A percentile compares a stretch with the other conserved stretches of the same genome.
phyloP scores from a whole-genome alignment of 306 rosid genomes.

The Citrullus colocynthis region DNA sequence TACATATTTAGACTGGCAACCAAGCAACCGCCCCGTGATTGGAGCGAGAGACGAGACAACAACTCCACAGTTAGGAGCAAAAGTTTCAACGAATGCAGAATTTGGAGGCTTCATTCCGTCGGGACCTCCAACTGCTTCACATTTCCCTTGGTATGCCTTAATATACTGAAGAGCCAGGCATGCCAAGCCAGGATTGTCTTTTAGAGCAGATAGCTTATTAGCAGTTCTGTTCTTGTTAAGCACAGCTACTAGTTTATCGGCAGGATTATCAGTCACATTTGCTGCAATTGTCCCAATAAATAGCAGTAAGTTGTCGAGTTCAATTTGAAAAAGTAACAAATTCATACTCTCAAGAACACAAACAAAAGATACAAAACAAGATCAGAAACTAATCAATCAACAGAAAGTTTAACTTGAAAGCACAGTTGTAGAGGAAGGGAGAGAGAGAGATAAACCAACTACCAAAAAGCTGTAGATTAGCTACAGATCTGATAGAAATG shows the following conservation, averaged over 20 bases:
- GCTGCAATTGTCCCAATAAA: constrained; percentile 22
- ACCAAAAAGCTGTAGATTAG: not conserved
- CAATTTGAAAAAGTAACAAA: not conserved
- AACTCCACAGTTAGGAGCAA: constrained; percentile 78
- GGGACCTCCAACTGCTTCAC: constrained; percentile 69
- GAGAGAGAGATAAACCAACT: no score
- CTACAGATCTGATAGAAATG: not conserved
- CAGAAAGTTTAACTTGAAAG: not conserved
- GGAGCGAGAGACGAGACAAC: constrained; percentile 45
- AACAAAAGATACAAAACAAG: not conserved
- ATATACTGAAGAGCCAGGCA: constrained; percentile 90
- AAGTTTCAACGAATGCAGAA: constrained; percentile 49
- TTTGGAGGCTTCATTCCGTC: constrained; percentile 80
- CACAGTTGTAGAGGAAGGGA: not conserved
- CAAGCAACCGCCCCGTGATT: constrained; percentile 78
- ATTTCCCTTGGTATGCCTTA: constrained; percentile 63
- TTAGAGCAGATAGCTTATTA: constrained; percentile 22
- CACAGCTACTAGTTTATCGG: constrained; percentile 31
- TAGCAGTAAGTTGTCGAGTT: not conserved
- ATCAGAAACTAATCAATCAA: not conserved
- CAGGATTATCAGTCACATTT: constrained; percentile 36
- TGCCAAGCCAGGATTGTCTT: constrained; percentile 63
- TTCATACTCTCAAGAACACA: not conserved
- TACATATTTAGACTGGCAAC: constrained; percentile 65
- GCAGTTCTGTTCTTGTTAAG: constrained; percentile 34